phyloP scores from a whole-genome alignment of 1,284 basidiomycete species.

The Clitocybe nebularis region DNA sequence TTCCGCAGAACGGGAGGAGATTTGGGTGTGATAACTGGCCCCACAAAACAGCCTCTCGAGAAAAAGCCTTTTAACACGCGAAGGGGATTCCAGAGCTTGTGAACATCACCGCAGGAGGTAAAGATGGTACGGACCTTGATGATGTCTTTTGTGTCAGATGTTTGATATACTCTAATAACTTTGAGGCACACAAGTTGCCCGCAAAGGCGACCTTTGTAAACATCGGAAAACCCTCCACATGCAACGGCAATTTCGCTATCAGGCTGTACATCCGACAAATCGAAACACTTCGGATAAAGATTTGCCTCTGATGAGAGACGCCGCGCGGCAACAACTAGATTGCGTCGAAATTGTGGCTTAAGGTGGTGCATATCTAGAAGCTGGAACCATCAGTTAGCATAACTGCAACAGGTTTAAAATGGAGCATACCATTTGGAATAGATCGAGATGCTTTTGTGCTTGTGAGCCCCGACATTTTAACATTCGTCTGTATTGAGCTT shows the following conservation, averaged over 20 bases:
- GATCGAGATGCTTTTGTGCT: constrained; percentile 13
- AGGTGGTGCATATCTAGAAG: constrained; percentile 9
- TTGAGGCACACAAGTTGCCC: constrained; percentile 14
- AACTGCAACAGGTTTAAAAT: neutral
- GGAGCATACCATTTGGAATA: neutral
- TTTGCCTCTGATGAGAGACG: constrained; percentile 5
- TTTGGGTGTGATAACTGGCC: constrained; percentile 21
- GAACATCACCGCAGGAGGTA: too few relatives aligned
- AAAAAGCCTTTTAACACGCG: constrained; percentile 11
- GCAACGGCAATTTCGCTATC: constrained; percentile 9
- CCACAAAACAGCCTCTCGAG: constrained; percentile 20
- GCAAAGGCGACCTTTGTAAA: constrained; percentile 9
- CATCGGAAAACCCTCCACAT: constrained; percentile 14
- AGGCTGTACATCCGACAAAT: constrained; percentile 4
- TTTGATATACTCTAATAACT: constrained; percentile 15
- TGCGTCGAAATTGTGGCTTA: constrained; percentile 4
- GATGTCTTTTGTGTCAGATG: constrained; percentile 7
- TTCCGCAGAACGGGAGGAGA: constrained; percentile 20
- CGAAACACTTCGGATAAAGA: constrained; percentile 11
- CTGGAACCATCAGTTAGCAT: neutral
- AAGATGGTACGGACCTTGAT: constrained; percentile 10
- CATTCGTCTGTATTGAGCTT: neutral
- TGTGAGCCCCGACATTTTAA: constrained; percentile 1
- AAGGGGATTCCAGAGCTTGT: neutral
- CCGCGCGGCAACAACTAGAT: constrained; percentile 10